phyloP scores from a whole-genome alignment of 192 early-diverging fungal species.

The Coemansia sp. region DNA sequence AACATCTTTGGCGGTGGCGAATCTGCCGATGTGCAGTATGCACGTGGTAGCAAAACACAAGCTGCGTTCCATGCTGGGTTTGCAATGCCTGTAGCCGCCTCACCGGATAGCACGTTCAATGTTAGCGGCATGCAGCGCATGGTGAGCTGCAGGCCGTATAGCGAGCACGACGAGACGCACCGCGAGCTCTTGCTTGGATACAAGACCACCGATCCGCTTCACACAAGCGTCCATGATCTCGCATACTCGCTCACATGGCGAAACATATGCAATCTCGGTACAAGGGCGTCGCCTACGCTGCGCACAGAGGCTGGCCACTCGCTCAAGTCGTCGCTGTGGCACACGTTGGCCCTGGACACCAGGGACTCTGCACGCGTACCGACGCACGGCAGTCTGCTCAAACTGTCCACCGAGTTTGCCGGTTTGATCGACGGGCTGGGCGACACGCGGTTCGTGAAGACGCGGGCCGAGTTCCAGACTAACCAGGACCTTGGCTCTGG shows the following conservation, averaged over 20 bases:
- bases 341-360: slow-evolving; percentile 66
- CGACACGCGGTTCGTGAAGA: slow-evolving; percentile 73
- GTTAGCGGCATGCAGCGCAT: slow-evolving; percentile 66
- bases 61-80: slow-evolving; percentile 64
- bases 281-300: slow-evolving; percentile 55
- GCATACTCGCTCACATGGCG: slow-evolving; percentile 78
- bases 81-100: slow-evolving; percentile 67
- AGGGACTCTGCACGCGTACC: slow-evolving; percentile 82
- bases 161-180: slow-evolving; percentile 73
- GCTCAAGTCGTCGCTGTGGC: slow-evolving; percentile 75
- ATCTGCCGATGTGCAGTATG: slow-evolving; percentile 67
- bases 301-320: slow-evolving; percentile 80
- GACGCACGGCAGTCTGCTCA: slow-evolving; percentile 62
- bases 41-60: slow-evolving; percentile 73
- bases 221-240: slow-evolving; percentile 59
- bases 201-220: not conserved
- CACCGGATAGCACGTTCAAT: slow-evolving; percentile 67
- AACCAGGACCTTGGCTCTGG: slow-evolving; percentile 56
- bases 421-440: slow-evolving; percentile 67
- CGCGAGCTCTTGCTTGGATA: slow-evolving; percentile 59
- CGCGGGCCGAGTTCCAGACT: slow-evolving; percentile 68
- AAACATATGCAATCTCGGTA: slow-evolving; percentile 60
- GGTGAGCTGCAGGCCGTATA: slow-evolving; percentile 63
- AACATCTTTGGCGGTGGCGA: slow-evolving; percentile 93
- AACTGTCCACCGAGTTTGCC: slow-evolving; percentile 62